These are phyloP conservation scores for Torrubiella hemipterigena DNA, from an alignment of 2,329 filamentous ascomycete species.

Conservation along the genomic window DNA sequence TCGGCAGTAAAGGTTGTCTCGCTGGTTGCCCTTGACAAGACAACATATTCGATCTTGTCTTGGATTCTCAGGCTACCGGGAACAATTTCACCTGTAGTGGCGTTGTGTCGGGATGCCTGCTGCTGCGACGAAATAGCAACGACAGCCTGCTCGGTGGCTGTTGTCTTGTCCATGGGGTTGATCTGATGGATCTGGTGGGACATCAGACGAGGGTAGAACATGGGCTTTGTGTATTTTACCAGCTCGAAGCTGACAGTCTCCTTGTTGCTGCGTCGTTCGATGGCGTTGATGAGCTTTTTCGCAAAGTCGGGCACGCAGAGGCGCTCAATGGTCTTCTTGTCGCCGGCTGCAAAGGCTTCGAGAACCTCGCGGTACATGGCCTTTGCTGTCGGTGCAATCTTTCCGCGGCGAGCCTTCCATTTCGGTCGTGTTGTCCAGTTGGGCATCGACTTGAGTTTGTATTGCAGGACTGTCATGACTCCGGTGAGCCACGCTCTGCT, in stretches of 20 bases:
- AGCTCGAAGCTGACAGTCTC: slow-evolving; percentile 42
- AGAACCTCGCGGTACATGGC: slow-evolving; percentile 50
- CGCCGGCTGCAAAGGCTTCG: slow-evolving; percentile 46
- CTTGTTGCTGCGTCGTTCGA: slow-evolving; percentile 36
- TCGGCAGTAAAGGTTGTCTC: slow-evolving; percentile 31
- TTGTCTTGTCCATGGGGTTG: slow-evolving; percentile 25
- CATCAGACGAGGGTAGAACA: slow-evolving; percentile 35
- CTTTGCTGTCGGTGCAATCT: slow-evolving; percentile 40
- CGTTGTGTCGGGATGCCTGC: slow-evolving; percentile 31
- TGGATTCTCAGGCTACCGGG: slow-evolving; percentile 36
- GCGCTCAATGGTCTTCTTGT: slow-evolving; percentile 34
- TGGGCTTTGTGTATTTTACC: slow-evolving; percentile 30
- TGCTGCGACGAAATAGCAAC: slow-evolving; percentile 48
- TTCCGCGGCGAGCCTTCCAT: slow-evolving; percentile 29
- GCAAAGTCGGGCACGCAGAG: slow-evolving; percentile 43
- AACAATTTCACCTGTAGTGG: slow-evolving; percentile 23
- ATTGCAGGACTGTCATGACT: slow-evolving; percentile 19
- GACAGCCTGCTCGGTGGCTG: slow-evolving; percentile 38
- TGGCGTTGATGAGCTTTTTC: slow-evolving; percentile 35
- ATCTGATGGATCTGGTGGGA: slow-evolving; percentile 41
- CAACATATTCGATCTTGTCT: slow-evolving; percentile 51
- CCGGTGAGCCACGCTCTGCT: slow-evolving; percentile 23
- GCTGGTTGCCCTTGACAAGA: slow-evolving; percentile 39
- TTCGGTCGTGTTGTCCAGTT: slow-evolving; percentile 25
- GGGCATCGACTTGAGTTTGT: slow-evolving; percentile 34